Conservation (phyloP, 345 rosid genomes). For the Lepidium aucheri region DNA sequence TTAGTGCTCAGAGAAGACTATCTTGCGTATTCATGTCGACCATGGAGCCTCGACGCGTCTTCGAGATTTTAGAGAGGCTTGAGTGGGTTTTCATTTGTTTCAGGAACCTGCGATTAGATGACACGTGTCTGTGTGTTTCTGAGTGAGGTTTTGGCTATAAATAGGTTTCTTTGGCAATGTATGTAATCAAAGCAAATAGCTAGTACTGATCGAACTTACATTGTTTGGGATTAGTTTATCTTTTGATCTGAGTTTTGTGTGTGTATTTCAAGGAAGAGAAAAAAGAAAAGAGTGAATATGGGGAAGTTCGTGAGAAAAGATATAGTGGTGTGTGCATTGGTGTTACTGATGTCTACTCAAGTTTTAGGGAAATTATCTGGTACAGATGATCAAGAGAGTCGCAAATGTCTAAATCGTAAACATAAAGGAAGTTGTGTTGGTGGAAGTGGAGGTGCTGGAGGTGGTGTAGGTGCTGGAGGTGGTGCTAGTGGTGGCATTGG, state of each 20-base stretch:
- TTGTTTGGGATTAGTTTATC: not conserved
- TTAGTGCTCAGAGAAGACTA: slow-evolving; percentile 20
- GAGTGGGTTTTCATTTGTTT: slow-evolving; percentile 9
- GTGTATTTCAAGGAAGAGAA: not conserved
- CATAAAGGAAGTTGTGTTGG: not conserved
- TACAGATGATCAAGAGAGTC: not conserved
- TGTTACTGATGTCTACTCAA: slow-evolving; percentile 1
- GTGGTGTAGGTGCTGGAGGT: not conserved
- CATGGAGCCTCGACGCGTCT: slow-evolving; percentile 18
- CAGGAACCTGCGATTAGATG: not conserved
- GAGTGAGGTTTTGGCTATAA: not conserved
- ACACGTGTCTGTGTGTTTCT: not conserved
- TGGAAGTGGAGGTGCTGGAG: not conserved
- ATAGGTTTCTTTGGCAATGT: not conserved
- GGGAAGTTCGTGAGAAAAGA: slow-evolving; percentile 16
- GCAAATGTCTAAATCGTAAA: not conserved
- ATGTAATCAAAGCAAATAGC: slow-evolving; percentile 6
- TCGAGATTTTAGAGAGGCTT: not conserved
- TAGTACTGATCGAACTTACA: not conserved
- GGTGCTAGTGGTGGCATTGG: not conserved
- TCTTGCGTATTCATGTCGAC: slow-evolving; percentile 23
- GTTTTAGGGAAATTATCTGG: slow-evolving; percentile 3
- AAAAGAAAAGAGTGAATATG: not conserved
- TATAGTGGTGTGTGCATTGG: slow-evolving; percentile 10
- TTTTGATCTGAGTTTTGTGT: not conserved